These are phyloP conservation scores for Excoecaria cochinchinensis DNA, from an alignment of 345 rosid species.

Conservation along the genomic window DNA sequence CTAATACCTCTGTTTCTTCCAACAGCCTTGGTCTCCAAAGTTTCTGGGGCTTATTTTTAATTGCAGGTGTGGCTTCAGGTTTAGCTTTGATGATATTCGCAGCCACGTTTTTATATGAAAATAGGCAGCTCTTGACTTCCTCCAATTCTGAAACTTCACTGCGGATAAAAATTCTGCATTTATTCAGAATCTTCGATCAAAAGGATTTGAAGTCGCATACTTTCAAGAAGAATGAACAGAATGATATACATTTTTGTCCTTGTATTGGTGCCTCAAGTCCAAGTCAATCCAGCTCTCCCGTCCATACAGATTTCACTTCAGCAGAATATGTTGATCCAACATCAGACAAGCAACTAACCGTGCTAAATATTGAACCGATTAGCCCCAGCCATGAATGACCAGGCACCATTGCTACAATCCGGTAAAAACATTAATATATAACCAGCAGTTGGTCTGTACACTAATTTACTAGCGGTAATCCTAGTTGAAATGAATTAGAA, in stretches of 20 bases:
- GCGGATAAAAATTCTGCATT: not conserved
- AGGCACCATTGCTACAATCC: too few species aligned
- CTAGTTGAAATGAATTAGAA: too few species aligned
- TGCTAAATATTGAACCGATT: not conserved
- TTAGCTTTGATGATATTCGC: constrained; percentile 10
- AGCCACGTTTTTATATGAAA: constrained; percentile 12
- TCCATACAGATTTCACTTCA: not conserved
- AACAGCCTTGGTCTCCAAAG: constrained; percentile 21
- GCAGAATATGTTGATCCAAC: not conserved
- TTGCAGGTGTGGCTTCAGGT: constrained; percentile 19
- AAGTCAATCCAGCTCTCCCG: constrained; percentile 9
- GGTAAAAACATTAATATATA: too few species aligned
- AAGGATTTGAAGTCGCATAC: constrained; percentile 19
- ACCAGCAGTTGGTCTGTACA: too few species aligned
- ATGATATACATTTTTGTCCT: not conserved
- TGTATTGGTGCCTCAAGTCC: not conserved
- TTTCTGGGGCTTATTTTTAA: constrained; percentile 28
- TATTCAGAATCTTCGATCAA: constrained; percentile 15
- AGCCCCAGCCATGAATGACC: too few species aligned
- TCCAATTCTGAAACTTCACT: constrained; percentile 6
- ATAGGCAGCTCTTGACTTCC: not conserved
- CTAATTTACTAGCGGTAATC: too few species aligned
- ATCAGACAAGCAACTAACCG: not conserved
- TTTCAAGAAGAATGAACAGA: not conserved
- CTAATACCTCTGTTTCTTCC: constrained; percentile 11